Evolutionary conservation across 257 asterid genomes (phyloP), one percentile per base, ranked within the genome.

Genomic region (Galeopsis tetrahit): DNA sequence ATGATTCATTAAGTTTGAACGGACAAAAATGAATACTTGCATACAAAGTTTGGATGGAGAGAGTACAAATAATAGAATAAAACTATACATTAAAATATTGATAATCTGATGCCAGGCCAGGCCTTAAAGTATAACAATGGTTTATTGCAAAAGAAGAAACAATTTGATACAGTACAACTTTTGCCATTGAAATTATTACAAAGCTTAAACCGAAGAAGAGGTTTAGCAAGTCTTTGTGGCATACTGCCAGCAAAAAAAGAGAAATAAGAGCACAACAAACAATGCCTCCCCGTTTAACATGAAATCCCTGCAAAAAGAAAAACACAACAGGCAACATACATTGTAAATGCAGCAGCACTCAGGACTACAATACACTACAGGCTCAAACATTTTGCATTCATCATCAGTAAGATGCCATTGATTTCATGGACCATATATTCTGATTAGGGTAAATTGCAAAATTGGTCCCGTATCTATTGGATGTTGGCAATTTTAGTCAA

Each of bases 281-380:
- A 7, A 17, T 10, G 56, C 21, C 49, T 49, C 74, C 1, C 28
- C 2, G 11, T 36, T 36, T 10, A 31, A n/a, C 35, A n/a, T n/a
- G 59, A 9, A 8, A n/a, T 33, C 42, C 72, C 76, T 70, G 80
- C 68, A 70, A n/a, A 5, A 69, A 63, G 55, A 52, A 52, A 51
- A 51, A 51, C 9, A 51, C 2, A 6, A 52, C 4, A 3, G 59
- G 7, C 33, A 17, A 4, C 57, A 51, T n/a, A 6, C 3, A 51
- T 51, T 9, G 9, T 6, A 51, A 55, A 7, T 21, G 28, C 28
- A 21, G n/a, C 3, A 4, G 57, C 35, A 1, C 34, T 28, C 60
- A 55, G 11, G 7, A 1, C 13, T 55, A 2, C 33, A 6, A n/a
- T 55, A 17, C 5, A 7, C 35, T 6, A 14, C 61, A 5, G 15